Evolutionary conservation across 1,284 basidiomycete genomes (phyloP).

Genomic region (Phlebopus sp.): DNA sequence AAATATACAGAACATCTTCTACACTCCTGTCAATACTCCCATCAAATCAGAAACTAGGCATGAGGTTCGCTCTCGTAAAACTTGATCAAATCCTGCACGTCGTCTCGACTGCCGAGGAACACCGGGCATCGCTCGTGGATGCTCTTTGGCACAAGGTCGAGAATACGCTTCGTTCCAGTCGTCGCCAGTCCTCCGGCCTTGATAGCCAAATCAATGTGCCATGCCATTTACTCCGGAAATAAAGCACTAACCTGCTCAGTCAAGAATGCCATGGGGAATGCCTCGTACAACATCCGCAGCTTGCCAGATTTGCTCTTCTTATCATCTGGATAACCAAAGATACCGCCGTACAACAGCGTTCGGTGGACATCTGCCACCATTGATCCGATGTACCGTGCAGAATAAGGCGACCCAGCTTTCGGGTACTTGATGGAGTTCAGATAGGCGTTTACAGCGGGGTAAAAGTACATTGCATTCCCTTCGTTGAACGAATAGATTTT

Average conservation of each 20-base stretch:
- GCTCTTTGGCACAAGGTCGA: constrained; percentile 85
- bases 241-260: constrained; percentile 78
- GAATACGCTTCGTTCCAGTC: constrained; percentile 87
- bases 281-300: constrained; percentile 93
- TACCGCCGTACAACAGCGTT: constrained; percentile 95
- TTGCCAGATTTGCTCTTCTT: constrained; percentile 98
- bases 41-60: constrained; percentile 6
- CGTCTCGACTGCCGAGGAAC: constrained; percentile 93
- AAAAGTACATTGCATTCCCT: constrained; percentile 95
- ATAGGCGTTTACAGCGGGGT: constrained; percentile 83
- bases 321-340: constrained; percentile 98
- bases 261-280: constrained; percentile 98
- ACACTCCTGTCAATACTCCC: background rate
- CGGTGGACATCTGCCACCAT: constrained; percentile 99
- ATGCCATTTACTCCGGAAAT: background rate
- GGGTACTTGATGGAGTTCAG: constrained; percentile 96
- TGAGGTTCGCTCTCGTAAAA: constrained; percentile 55
- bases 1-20: background rate
- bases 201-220: constrained; percentile 1
- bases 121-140: constrained; percentile 95
- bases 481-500: constrained; percentile 99
- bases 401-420: constrained; percentile 78
- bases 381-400: constrained; percentile 95
- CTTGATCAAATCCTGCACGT: constrained; percentile 87
- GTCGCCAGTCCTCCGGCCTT: constrained; percentile 96